These are phyloP conservation scores for Metschnikowia drakensbergensis DNA, from an alignment of 805 yeast species.

Conservation along the genomic window DNA sequence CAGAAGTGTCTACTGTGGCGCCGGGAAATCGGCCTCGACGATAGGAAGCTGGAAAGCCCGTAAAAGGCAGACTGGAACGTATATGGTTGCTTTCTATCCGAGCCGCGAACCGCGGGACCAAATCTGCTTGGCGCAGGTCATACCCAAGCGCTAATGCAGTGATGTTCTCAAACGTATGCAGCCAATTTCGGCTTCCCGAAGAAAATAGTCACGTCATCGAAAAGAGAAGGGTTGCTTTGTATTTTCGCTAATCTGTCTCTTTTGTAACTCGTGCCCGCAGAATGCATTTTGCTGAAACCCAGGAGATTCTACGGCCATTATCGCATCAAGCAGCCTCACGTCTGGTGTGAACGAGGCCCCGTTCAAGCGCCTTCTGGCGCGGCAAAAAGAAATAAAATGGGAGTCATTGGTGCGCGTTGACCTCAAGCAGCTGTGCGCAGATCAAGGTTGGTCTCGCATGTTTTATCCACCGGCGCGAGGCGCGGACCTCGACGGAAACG, in stretches of 20 bases:
- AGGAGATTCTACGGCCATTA: no score
- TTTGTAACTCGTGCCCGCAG: no score
- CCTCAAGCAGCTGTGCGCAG: background rate
- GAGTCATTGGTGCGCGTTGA: background rate
- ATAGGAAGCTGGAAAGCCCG: no score
- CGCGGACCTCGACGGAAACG: no score
- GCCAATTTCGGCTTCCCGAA: background rate
- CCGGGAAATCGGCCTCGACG: no score
- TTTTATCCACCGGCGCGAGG: background rate
- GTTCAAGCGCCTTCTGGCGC: background rate
- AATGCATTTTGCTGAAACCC: no score
- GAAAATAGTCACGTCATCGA: background rate
- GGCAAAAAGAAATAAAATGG: background rate
- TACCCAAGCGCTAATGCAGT: background rate
- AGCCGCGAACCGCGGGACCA: no score
- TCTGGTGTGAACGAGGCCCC: no score
- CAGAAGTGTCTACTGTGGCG: no score
- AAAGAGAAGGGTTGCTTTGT: background rate
- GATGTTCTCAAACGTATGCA: background rate
- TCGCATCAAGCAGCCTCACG: no score
- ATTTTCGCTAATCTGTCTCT: background rate
- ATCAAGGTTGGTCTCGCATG: conserved; percentile 1
- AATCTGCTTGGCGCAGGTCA: background rate
- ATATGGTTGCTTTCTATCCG: no score
- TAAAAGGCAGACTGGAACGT: background rate